A percentile compares a stretch with the other conserved stretches of the same genome.
Evolutionary conservation across 2,329 filamentous ascomycete species (phyloP).

Genomic region (Beauveria pseudobassiana): DNA sequence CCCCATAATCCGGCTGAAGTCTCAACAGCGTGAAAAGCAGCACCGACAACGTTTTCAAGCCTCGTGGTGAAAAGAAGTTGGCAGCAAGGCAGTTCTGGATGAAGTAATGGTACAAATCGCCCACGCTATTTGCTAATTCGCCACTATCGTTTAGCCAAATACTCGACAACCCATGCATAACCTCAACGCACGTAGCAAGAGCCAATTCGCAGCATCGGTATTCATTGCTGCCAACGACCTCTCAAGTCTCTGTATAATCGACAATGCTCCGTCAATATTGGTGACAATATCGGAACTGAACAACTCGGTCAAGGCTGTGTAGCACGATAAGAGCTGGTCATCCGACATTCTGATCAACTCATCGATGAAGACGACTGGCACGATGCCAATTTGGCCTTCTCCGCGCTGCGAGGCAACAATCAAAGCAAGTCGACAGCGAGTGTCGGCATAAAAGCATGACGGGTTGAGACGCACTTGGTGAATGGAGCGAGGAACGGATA

Average conservation of each 20-base stretch:
- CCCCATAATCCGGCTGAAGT: slow-evolving; percentile 59
- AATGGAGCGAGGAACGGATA: slow-evolving; percentile 40
- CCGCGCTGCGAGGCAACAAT: slow-evolving; percentile 37
- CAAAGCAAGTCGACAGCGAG: slow-evolving; percentile 37
- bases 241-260: slow-evolving; percentile 42
- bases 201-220: slow-evolving; percentile 70
- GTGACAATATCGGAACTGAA: slow-evolving; percentile 47
- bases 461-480: slow-evolving; percentile 33
- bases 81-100: slow-evolving; percentile 59
- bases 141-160: slow-evolving; percentile 56
- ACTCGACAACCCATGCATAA: slow-evolving; percentile 55
- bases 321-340: slow-evolving; percentile 47
- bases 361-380: slow-evolving; percentile 45
- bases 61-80: slow-evolving; percentile 60
- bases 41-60: slow-evolving; percentile 58
- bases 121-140: slow-evolving; percentile 56
- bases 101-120: slow-evolving; percentile 74
- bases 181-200: slow-evolving; percentile 57
- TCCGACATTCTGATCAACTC: slow-evolving; percentile 40
- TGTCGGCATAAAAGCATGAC: slow-evolving; percentile 41
- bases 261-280: slow-evolving; percentile 36
- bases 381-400: slow-evolving; percentile 36
- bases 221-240: slow-evolving; percentile 46
- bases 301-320: slow-evolving; percentile 42
- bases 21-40: slow-evolving; percentile 66